Evolutionary conservation across 2,329 filamentous ascomycete species (phyloP), one percentile per base, ranked within the genome.

Genomic region (Colletotrichum eleusines): DNA sequence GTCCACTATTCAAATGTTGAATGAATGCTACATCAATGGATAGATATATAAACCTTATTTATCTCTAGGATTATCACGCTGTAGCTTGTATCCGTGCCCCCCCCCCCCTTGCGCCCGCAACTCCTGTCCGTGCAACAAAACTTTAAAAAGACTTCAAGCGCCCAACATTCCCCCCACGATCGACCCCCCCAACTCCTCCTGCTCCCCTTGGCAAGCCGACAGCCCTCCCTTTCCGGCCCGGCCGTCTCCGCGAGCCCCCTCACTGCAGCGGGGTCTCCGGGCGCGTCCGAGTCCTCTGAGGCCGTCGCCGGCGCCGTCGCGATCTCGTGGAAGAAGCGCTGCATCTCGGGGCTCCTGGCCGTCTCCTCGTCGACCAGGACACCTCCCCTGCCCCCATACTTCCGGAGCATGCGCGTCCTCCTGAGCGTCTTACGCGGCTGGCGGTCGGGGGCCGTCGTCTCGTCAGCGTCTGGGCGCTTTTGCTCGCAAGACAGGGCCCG

Each of bases 81-180:
- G 3, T 28, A 14, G 16, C 26, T 31, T 28, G 16, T 31, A 31
- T 28, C 26, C 6, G 26, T 20, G 16, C 14, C 40, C 16, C 26
- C 48, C n/a, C 16, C 1, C 6, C 16, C 12, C 23, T 16, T 50
- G 46, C 23, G 26, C 48, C 23, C 14, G 23, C 16, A 3, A 28
- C 18, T 35, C 26, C 28, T 23, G 12, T 20, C 18, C 23, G 48
- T 44, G 1, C 3, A 20, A 44, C 9, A n/a, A n/a, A 26, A 8
- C n/a, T n/a, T n/a, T n/a, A 6, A 44, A 35, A 35, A 26, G 20
- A 55, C 38, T 57, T n/a, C n/a, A 51, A 9, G 9, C n/a, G 20
- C 33, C 28, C 53, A 68, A 50, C 7, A 53, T n/a, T 51, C 9
- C 66, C 66, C 18, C 66, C 60, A 23, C 63, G 31, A 51, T 63